A percentile compares a stretch with the other conserved stretches of the same genome.
Conservation (phyloP, 768 basidiomycete species). For the Calocybe indica region DNA sequence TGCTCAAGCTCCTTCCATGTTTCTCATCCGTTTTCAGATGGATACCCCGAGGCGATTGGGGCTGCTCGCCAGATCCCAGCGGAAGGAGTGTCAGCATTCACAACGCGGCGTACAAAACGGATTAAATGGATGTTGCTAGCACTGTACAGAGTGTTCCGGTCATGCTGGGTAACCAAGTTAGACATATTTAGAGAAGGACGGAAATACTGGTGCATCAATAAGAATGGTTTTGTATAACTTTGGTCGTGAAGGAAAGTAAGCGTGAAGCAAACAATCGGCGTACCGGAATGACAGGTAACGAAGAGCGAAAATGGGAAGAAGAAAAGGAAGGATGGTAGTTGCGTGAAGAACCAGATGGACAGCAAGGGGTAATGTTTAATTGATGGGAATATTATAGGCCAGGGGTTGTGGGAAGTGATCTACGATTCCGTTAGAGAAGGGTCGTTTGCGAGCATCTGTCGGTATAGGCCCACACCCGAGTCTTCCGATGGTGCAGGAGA, state of each 20-base stretch:
- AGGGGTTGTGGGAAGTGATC: too few species aligned
- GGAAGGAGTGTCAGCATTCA: conserved; percentile 96
- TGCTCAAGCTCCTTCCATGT: conserved; percentile 1
- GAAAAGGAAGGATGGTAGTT: too few species aligned
- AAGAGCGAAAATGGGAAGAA: too few species aligned
- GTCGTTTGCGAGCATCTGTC: conserved; percentile 74
- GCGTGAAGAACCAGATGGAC: too few species aligned
- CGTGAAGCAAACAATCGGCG: too few species aligned
- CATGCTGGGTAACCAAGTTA: conserved; percentile 18
- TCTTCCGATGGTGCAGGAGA: conserved; percentile 79
- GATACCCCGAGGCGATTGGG: conserved; percentile 97
- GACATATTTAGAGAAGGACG: conserved; percentile 20
- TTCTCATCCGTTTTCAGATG: conserved; percentile 43
- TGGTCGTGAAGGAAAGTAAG: too few species aligned
- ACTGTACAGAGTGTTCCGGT: conserved; percentile 12
- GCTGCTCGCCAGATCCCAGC: conserved; percentile 89
- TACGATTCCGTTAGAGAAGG: conserved; percentile 39
- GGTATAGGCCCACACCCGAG: conserved; percentile 80
- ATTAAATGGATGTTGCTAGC: conserved; percentile 17
- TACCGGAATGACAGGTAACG: too few species aligned
- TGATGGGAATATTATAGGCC: too few species aligned
- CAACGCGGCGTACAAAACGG: conserved; percentile 73
- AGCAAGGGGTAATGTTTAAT: too few species aligned
- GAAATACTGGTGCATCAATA: too few species aligned
- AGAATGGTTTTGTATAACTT: too few species aligned